Evolutionary conservation across 345 rosid genomes (phyloP).

Genomic region (Eucalyptus melliodora): DNA sequence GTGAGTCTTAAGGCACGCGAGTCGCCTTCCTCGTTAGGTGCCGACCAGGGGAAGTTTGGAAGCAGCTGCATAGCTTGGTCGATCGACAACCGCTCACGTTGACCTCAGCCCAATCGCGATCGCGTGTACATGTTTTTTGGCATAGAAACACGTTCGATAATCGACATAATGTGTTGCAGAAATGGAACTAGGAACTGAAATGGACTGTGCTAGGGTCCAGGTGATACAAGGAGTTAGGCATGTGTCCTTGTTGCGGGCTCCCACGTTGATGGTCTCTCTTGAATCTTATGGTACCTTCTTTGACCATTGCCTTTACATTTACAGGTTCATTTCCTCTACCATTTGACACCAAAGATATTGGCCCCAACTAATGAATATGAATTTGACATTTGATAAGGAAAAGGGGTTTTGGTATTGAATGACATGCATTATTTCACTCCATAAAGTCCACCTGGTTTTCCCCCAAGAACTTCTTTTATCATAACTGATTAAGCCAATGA

Average conservation of each 20-base stretch:
- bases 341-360: neutral
- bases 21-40: neutral
- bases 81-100: neutral
- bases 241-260: neutral
- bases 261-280: neutral
- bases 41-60: neutral
- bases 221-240: neutral
- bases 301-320: neutral
- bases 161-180: neutral
- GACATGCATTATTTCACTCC: neutral
- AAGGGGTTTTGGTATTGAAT: neutral
- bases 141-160: neutral
- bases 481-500: neutral
- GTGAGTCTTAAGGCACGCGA: neutral
- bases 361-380: neutral
- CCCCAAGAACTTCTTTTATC: neutral
- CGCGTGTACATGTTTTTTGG: neutral
- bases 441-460: neutral
- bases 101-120: neutral
- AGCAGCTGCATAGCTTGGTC: neutral
- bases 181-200: neutral
- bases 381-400: neutral
- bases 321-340: neutral
- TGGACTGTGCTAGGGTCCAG: neutral
- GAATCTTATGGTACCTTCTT: neutral